Evolutionary conservation across 345 rosid genomes (phyloP).

Genomic region (Hevea brasiliensis): DNA sequence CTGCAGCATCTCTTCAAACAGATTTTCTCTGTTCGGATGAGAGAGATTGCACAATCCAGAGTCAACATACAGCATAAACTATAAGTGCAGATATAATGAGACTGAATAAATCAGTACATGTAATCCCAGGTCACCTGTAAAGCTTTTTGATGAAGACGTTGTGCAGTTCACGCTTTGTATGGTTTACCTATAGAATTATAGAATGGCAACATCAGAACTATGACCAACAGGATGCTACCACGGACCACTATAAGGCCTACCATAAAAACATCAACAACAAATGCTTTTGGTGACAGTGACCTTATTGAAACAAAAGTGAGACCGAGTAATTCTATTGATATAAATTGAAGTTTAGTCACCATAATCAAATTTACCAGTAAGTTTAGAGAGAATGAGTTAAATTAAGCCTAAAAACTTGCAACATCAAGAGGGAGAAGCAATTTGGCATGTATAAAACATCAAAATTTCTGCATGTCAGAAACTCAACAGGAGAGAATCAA

Average conservation of each 20-base stretch:
- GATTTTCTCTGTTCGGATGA: constrained; percentile 68
- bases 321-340: too few species aligned
- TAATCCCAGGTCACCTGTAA: constrained; percentile 59
- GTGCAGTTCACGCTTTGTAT: constrained; percentile 95
- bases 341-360: too few species aligned
- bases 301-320: too few species aligned
- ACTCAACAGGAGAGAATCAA: neutral
- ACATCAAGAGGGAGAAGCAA: neutral
- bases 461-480: neutral
- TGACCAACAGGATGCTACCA: neutral
- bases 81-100: neutral
- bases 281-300: too few species aligned
- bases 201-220: neutral
- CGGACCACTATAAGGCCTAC: neutral
- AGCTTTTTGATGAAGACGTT: constrained; percentile 92
- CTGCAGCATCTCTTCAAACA: constrained; percentile 98
- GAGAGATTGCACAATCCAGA: neutral
- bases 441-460: neutral
- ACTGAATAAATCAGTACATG: neutral
- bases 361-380: too few species aligned
- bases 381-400: too few species aligned
- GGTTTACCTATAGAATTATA: constrained; percentile 62
- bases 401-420: neutral
- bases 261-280: too few species aligned
- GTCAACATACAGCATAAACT: constrained; percentile 1